Evolutionary conservation across 805 yeast species (phyloP).

Genomic region (Monosporozyma aerobia): DNA sequence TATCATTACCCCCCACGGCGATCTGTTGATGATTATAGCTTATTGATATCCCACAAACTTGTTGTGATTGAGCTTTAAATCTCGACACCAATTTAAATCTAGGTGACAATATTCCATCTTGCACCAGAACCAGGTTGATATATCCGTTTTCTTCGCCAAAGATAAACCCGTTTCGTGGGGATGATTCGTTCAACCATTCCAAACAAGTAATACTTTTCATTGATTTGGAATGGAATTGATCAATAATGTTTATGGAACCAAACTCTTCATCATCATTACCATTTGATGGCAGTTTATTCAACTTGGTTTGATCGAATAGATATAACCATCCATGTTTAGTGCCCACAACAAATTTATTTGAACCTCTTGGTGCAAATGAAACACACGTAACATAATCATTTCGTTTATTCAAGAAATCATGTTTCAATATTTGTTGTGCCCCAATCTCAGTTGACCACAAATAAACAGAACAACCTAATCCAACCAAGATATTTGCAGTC

Average conservation of each 20-base stretch:
- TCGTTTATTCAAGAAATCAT: conserved; percentile 25
- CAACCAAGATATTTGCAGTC: conserved; percentile 49
- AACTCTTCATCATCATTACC: background rate
- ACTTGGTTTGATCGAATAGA: conserved; percentile 34
- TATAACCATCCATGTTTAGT: conserved; percentile 47
- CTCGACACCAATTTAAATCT: conserved; percentile 2
- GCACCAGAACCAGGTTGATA: conserved; percentile 24
- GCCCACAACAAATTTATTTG: conserved; percentile 44
- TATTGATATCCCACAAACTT: conserved; percentile 58
- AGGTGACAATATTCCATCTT: background rate
- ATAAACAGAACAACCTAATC: conserved; percentile 48
- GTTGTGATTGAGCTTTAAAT: conserved; percentile 45
- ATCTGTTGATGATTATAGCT: conserved; percentile 44
- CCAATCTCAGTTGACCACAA: conserved; percentile 52
- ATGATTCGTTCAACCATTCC: conserved; percentile 40
- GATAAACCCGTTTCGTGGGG: conserved; percentile 29
- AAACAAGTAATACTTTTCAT: conserved; percentile 46
- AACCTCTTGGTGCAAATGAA: conserved; percentile 39
- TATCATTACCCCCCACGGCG: conserved; percentile 82
- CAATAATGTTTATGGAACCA: background rate
- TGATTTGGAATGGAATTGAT: conserved; percentile 16
- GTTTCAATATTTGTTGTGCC: conserved; percentile 35
- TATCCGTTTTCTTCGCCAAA: conserved; percentile 63
- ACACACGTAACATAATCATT: conserved; percentile 46
- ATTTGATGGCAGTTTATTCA: background rate